Base-by-base conservation (phyloP, 805 yeast genomes). In the Suhomyces sp. region DNA sequence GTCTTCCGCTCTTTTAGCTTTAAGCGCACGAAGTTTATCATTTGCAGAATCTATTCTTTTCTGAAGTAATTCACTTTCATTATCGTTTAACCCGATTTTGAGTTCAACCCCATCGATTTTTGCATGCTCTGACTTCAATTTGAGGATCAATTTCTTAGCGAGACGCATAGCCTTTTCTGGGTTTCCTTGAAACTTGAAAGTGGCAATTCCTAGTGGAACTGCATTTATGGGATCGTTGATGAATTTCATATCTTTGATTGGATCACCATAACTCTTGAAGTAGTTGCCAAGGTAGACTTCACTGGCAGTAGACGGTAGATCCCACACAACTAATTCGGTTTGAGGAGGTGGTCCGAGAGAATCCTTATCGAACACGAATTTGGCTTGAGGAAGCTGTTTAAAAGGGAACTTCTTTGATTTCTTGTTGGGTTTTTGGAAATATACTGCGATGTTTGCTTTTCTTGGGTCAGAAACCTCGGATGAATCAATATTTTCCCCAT, bases 331-430 rank as follows among this genome's bases (percentile, higher is more conserved):
- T 24, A 88, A 56, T 48, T 83, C 88, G 6, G 76, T 63, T 3
- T 79, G 70, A 0, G 95, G 96, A 12, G 80, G 76, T 0, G 83
- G 80, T 0, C 93, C 95, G 9, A 86, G 53, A 0, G 95, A 85
- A 49, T 81, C 69, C 39, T 79, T 72, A 54, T 88, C 95, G 53
- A 72, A 85, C 4, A 55, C 46, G 44, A 69, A 72, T 39, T 63
- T 65, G 2, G 75, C 61, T 19, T 57, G 57, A 0, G 72, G 68
- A 11, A 72, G 57, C 13, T 66, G 65, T 41, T 65, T 70, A 48
- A 56, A 68, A 0, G 72, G 72, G 29, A 64, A 53, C 28, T 64
- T 66, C 40, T 63, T 71, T 10, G 67, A 58, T 33, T 49, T 52
- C 44, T 68, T 69, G 48, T 53, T 57, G 6, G 65, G 67, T 40